phyloP scores from a whole-genome alignment of 2,329 filamentous ascomycete species.

The Botrytis squamosa region DNA sequence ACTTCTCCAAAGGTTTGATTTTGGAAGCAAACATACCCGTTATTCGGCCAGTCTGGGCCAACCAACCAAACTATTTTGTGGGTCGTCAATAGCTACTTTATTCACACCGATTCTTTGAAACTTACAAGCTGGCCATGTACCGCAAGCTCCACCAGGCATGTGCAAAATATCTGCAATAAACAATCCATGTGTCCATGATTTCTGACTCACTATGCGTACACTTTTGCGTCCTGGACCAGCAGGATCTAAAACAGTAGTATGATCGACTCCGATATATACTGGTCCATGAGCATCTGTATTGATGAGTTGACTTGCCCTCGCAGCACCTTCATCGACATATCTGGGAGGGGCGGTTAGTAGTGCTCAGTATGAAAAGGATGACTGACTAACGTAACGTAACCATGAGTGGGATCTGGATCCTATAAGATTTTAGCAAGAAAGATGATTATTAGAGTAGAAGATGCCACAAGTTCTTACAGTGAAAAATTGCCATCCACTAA shows the following conservation, averaged over 20 bases:
- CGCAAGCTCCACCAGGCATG: conserved; percentile 68
- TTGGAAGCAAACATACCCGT: neutral
- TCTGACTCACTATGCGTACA: conserved; percentile 63
- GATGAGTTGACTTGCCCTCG: neutral
- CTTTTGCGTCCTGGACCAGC: conserved; percentile 45
- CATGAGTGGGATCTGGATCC: neutral
- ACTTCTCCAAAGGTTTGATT: too few relatives aligned
- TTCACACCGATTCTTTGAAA: too few relatives aligned
- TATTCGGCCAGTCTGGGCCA: conserved; percentile 16
- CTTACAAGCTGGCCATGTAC: conserved; percentile 60
- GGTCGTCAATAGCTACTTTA: neutral
- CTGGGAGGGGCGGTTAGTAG: neutral
- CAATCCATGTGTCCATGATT: conserved; percentile 61
- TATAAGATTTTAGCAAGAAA: neutral
- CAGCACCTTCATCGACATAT: neutral
- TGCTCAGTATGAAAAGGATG: neutral
- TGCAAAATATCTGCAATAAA: conserved; percentile 66
- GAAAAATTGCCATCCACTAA: neutral
- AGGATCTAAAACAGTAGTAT: neutral
- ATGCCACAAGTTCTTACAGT: accelerated
- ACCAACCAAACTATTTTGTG: conserved; percentile 12
- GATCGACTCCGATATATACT: neutral
- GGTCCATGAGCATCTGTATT: neutral
- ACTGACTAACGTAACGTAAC: neutral
- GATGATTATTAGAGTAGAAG: neutral